Conservation (phyloP, 176 grass and related monocot species). For the Miscanthus lutarioriparius region DNA sequence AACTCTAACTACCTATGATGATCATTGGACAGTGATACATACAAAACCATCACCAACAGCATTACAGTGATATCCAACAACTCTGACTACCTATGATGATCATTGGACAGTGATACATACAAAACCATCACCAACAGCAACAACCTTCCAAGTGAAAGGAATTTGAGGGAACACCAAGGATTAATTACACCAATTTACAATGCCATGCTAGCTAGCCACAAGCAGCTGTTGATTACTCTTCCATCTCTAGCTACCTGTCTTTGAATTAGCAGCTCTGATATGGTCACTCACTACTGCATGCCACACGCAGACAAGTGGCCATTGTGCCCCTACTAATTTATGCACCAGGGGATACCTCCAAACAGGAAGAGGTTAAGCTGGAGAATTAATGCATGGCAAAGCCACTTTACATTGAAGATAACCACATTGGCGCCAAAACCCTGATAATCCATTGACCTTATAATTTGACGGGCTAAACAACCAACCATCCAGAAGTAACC, state of each 20-base stretch:
- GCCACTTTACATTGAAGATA: slow-evolving; percentile 51
- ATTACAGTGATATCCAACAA: slow-evolving; percentile 50
- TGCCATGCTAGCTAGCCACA: neutral
- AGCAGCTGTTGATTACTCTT: neutral
- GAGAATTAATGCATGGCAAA: slow-evolving; percentile 64
- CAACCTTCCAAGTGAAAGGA: slow-evolving; percentile 26
- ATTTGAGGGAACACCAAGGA: slow-evolving; percentile 8
- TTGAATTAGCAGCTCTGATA: slow-evolving; percentile 28
- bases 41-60: neutral
- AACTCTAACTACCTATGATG: slow-evolving; percentile 51
- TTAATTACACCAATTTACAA: slow-evolving; percentile 1
- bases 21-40: slow-evolving; percentile 47
- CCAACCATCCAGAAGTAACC: neutral
- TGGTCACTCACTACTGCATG: slow-evolving; percentile 23
- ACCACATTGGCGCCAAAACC: slow-evolving; percentile 48
- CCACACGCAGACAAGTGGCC: slow-evolving; percentile 60
- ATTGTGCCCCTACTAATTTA: slow-evolving; percentile 43
- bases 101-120: slow-evolving; percentile 44
- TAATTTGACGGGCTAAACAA: neutral
- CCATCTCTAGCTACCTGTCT: slow-evolving; percentile 17
- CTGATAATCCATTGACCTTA: slow-evolving; percentile 61
- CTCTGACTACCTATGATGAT: slow-evolving; percentile 48
- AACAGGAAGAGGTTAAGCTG: slow-evolving; percentile 55
- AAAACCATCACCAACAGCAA: neutral
- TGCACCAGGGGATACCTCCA: slow-evolving; percentile 55